These are phyloP conservation scores for Aspergillus ochraceus DNA, from an alignment of 2,329 filamentous ascomycete genomes.

Conservation along the genomic window DNA sequence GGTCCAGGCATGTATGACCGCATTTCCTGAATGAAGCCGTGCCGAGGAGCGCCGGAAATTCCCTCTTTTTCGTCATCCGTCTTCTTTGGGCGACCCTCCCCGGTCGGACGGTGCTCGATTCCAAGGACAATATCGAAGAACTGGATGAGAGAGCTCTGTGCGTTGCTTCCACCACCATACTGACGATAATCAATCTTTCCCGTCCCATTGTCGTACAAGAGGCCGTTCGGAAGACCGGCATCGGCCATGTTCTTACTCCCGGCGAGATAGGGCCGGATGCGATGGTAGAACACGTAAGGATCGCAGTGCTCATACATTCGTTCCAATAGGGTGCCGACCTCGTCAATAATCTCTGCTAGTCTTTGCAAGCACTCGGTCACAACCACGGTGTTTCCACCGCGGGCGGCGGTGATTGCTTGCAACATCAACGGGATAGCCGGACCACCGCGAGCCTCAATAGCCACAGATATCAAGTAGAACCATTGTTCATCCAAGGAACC, in stretches of 20 bases:
- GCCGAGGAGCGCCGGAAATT: constrained; percentile 55
- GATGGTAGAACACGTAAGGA: constrained; percentile 90
- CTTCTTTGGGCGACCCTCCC: constrained; percentile 54
- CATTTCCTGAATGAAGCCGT: constrained; percentile 98
- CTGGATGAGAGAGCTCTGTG: constrained; percentile 93
- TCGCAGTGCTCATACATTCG: constrained; percentile 97
- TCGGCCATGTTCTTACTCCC: constrained; percentile 98
- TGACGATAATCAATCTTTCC: constrained; percentile 71
- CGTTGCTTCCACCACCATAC: constrained; percentile 92
- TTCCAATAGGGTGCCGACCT: constrained; percentile 74
- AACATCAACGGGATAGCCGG: constrained; percentile 88
- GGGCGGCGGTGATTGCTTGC: constrained; percentile 77
- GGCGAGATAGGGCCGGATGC: constrained; percentile 92
- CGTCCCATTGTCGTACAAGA: constrained; percentile 81
- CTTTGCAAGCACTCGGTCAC: constrained; percentile 75
- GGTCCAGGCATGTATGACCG: constrained; percentile 93
- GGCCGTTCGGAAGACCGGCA: constrained; percentile 81
- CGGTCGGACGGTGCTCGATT: constrained; percentile 86
- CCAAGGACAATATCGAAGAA: constrained; percentile 94
- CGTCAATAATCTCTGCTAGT: constrained; percentile 85
- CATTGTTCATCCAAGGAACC: constrained; percentile 95
- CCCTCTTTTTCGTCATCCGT: constrained; percentile 40
- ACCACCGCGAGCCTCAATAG: constrained; percentile 88
- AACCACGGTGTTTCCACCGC: constrained; percentile 65
- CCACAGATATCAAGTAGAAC: constrained; percentile 96